These are phyloP conservation scores for Pachysolen tannophilus DNA, from an alignment of 805 yeast species.

Conservation along the genomic window DNA sequence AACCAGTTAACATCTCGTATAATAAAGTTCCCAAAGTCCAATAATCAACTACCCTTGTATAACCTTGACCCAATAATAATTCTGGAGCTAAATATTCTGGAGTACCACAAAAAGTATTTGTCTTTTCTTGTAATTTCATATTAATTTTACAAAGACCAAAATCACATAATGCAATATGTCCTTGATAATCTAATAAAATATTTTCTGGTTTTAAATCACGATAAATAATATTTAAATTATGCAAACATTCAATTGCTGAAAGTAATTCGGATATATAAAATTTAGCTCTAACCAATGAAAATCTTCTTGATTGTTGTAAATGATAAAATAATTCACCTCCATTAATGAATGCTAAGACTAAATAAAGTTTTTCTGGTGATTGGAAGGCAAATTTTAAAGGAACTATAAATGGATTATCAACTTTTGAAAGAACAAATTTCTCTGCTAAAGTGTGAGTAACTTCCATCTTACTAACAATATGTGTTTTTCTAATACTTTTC, in stretches of 20 bases:
- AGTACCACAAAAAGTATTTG: slow-evolving; percentile 93
- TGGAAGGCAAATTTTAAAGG: slow-evolving; percentile 95
- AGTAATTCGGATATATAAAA: slow-evolving; percentile 92
- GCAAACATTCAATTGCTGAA: slow-evolving; percentile 88
- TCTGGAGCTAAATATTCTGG: slow-evolving; percentile 98
- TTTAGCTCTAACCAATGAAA: slow-evolving; percentile 81
- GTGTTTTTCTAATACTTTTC: slow-evolving; percentile 89
- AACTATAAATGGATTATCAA: slow-evolving; percentile 91
- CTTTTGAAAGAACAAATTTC: slow-evolving; percentile 88
- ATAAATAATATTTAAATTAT: slow-evolving; percentile 86
- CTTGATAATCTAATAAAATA: slow-evolving; percentile 88
- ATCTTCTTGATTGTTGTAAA: slow-evolving; percentile 83
- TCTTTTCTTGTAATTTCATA: slow-evolving; percentile 82
- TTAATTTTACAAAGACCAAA: slow-evolving; percentile 94
- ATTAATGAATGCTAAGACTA: slow-evolving; percentile 87
- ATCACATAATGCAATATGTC: slow-evolving; percentile 96
- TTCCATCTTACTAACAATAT: slow-evolving; percentile 88
- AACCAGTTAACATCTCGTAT: slow-evolving; percentile 93
- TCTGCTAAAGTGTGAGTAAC: slow-evolving; percentile 96
- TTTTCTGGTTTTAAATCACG: slow-evolving; percentile 96
- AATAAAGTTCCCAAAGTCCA: slow-evolving; percentile 95
- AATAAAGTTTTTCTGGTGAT: slow-evolving; percentile 88
- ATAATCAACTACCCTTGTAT: slow-evolving; percentile 95
- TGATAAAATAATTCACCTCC: slow-evolving; percentile 97
- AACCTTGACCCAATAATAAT: slow-evolving; percentile 82